These are phyloP conservation scores for Chaetomiaceae sp. DNA, from an alignment of 2,329 filamentous ascomycete species.

Conservation along the genomic window DNA sequence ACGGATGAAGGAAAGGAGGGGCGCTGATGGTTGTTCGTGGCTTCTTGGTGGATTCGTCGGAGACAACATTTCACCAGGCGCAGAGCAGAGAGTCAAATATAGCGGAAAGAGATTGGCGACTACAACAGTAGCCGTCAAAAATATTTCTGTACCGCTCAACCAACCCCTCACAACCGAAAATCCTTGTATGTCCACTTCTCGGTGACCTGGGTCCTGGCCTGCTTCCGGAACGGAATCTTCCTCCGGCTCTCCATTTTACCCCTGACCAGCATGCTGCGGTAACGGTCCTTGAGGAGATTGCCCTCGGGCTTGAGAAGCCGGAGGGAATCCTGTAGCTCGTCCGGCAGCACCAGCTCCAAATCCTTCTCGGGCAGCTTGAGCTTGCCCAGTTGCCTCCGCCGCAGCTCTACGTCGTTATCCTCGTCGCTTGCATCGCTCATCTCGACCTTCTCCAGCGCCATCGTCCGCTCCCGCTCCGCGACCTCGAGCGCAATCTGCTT, in stretches of 20 bases:
- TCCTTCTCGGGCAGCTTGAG: conserved; percentile 70
- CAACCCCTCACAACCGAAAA: conserved; percentile 45
- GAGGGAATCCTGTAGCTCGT: conserved; percentile 79
- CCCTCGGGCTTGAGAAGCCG: conserved; percentile 86
- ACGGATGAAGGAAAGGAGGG: too few relatives aligned
- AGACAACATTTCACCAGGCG: too few relatives aligned
- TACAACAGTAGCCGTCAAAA: neutral
- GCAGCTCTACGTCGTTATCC: conserved; percentile 59
- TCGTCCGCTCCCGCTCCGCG: conserved; percentile 50
- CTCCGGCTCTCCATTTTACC: conserved; percentile 84
- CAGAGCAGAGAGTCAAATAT: too few relatives aligned
- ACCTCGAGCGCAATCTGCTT: conserved; percentile 65
- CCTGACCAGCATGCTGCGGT: conserved; percentile 79
- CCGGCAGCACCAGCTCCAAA: conserved; percentile 73
- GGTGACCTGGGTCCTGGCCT: conserved; percentile 73
- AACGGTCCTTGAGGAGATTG: conserved; percentile 89
- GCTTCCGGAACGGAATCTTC: conserved; percentile 74
- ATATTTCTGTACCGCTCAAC: neutral
- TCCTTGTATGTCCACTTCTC: conserved; percentile 99
- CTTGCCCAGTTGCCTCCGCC: conserved; percentile 71
- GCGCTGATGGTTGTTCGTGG: too few relatives aligned
- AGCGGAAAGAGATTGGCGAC: too few relatives aligned
- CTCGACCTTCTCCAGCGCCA: conserved; percentile 41
- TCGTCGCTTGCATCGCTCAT: conserved; percentile 44
- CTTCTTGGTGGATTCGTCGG: too few relatives aligned